phyloP scores from a whole-genome alignment of 2,329 filamentous ascomycete species.

The Ascochyta lentis region DNA sequence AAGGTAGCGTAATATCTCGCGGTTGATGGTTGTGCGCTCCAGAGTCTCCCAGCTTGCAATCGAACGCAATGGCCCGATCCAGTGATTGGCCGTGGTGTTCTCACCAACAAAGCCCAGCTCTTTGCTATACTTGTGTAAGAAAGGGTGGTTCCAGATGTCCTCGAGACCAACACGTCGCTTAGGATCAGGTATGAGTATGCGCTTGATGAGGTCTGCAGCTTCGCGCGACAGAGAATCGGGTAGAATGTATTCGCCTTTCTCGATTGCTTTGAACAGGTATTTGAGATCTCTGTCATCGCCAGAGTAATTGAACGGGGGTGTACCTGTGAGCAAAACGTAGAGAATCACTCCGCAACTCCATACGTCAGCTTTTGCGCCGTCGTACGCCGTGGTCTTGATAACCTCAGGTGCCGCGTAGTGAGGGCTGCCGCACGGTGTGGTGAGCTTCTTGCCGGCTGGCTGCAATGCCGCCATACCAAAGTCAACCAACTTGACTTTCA shows the following conservation, averaged over 20 bases:
- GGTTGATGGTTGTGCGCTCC: conserved; percentile 73
- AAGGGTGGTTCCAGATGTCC: conserved; percentile 83
- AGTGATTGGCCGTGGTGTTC: conserved; percentile 57
- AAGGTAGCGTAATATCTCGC: conserved; percentile 82
- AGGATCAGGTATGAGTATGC: conserved; percentile 81
- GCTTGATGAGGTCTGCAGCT: conserved; percentile 77
- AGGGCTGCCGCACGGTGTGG: conserved; percentile 92
- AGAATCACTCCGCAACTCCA: conserved; percentile 85
- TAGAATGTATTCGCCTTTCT: conserved; percentile 57
- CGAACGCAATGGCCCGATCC: conserved; percentile 62
- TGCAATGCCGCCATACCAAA: conserved; percentile 98
- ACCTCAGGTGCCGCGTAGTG: conserved; percentile 97
- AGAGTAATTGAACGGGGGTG: conserved; percentile 74
- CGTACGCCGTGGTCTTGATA: conserved; percentile 77
- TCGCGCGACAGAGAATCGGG: conserved; percentile 65
- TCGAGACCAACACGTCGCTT: conserved; percentile 78
- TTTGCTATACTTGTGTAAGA: conserved; percentile 80
- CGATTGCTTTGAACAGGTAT: conserved; percentile 66
- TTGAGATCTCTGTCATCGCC: conserved; percentile 60
- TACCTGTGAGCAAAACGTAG: conserved; percentile 84
- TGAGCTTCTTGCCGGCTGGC: conserved; percentile 76
- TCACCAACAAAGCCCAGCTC: conserved; percentile 72
- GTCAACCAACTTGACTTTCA: conserved; percentile 90
- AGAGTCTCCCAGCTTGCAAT: conserved; percentile 69
- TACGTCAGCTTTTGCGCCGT: conserved; percentile 85